Conservation (phyloP, 2,329 filamentous ascomycete species). For the Colletotrichum sp. region DNA sequence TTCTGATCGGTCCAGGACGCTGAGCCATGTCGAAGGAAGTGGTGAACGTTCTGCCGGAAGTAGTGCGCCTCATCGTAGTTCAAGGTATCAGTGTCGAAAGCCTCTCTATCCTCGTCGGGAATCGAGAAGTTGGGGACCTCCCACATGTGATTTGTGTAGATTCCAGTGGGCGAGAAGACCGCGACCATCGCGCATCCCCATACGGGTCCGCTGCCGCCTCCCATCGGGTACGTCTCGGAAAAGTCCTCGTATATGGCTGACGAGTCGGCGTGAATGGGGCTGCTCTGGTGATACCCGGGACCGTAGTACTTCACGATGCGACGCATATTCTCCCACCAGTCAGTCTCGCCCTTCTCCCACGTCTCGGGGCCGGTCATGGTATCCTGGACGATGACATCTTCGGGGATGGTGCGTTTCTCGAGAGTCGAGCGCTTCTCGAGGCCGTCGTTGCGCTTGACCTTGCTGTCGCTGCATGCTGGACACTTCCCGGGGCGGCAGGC, state of each 20-base stretch:
- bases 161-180: conserved; percentile 4
- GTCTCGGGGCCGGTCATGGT: background rate
- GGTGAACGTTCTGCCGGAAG: conserved; percentile 6
- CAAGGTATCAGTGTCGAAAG: background rate
- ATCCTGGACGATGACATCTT: conserved; percentile 7
- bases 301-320: conserved; percentile 11
- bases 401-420: background rate
- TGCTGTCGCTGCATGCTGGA: background rate
- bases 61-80: background rate
- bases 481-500: conserved; percentile 9
- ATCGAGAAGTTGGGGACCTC: conserved; percentile 18
- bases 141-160: conserved; percentile 23
- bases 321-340: conserved; percentile 23
- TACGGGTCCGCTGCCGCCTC: conserved; percentile 17
- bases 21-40: conserved; percentile 1
- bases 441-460: background rate
- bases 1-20: background rate
- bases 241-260: background rate
- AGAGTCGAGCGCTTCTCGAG: background rate
- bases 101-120: background rate
- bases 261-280: background rate
- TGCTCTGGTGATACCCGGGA: background rate
- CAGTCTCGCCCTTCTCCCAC: background rate
- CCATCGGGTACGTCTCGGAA: background rate
- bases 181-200: conserved; percentile 22